Conservation (phyloP, 768 basidiomycete genomes). For the Xanthoconium stramineum region DNA sequence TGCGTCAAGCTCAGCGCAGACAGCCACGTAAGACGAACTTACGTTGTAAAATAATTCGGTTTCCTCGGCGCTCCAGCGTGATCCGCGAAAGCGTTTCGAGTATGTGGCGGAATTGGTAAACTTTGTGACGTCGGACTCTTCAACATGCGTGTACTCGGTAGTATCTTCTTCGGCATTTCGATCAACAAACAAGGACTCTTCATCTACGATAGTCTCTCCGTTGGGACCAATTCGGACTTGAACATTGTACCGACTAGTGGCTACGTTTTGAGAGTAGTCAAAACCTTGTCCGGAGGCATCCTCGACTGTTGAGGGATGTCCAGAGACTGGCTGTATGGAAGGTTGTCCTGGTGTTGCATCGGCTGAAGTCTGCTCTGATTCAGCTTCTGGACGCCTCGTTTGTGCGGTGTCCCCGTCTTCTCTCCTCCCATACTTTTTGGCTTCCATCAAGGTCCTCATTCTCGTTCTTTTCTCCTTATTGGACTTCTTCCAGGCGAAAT, state of each 20-base stretch:
- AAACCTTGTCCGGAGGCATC: constrained; percentile 60
- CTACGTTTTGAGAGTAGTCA: constrained; percentile 63
- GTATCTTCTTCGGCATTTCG: constrained; percentile 66
- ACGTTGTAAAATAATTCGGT: constrained; percentile 88
- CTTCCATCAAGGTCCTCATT: constrained; percentile 63
- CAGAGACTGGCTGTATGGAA: constrained; percentile 16
- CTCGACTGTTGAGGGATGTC: constrained; percentile 18
- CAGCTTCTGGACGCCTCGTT: constrained; percentile 7
- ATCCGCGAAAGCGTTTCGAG: constrained; percentile 74
- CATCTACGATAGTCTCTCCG: constrained; percentile 84
- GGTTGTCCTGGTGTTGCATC: constrained; percentile 6
- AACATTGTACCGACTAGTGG: constrained; percentile 73
- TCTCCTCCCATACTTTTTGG: constrained; percentile 68
- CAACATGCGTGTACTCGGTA: constrained; percentile 69
- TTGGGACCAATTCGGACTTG: constrained; percentile 87
- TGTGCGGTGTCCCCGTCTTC: constrained; percentile 42
- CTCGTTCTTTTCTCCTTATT: constrained; percentile 64
- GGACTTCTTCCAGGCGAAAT: constrained; percentile 66
- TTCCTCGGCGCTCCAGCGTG: constrained; percentile 87
- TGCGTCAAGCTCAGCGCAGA: constrained; percentile 4
- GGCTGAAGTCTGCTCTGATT: constrained; percentile 4
- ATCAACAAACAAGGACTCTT: constrained; percentile 79
- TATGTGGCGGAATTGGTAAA: constrained; percentile 85
- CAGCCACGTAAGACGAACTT: constrained; percentile 24
- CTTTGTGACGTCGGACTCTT: constrained; percentile 78